Conservation (phyloP, 2,329 filamentous ascomycete genomes). For the Fusarium xylarioides region DNA sequence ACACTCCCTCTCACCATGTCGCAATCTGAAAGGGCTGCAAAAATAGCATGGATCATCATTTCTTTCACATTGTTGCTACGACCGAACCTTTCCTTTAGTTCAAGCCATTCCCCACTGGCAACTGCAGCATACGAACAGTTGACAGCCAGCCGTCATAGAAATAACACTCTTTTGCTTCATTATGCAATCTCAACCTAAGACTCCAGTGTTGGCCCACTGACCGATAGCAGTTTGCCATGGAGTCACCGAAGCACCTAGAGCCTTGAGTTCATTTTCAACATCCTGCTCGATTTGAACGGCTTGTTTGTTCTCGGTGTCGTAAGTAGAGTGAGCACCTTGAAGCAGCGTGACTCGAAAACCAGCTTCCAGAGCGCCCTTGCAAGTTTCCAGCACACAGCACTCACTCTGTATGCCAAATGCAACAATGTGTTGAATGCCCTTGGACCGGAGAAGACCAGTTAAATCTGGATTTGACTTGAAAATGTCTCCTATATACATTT, state of each 20-base stretch:
- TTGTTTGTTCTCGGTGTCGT: background rate
- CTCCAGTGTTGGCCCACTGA: background rate
- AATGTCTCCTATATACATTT: constrained; percentile 5
- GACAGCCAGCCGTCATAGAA: background rate
- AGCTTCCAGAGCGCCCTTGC: constrained; percentile 19
- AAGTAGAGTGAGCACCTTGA: constrained; percentile 23
- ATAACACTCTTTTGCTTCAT: background rate
- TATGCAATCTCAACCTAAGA: background rate
- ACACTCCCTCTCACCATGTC: background rate
- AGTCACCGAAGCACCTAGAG: background rate
- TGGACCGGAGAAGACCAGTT: background rate
- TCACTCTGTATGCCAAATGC: constrained; percentile 26
- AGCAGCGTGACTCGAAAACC: constrained; percentile 19
- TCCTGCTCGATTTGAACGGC: constrained; percentile 4
- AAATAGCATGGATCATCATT: background rate
- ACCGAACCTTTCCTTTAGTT: background rate
- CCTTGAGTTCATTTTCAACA: constrained; percentile 1
- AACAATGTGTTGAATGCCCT: constrained; percentile 10
- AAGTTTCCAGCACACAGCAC: constrained; percentile 21
- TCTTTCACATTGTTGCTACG: background rate
- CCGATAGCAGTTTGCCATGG: background rate
- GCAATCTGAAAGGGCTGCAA: no score
- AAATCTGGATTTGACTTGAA: constrained; percentile 16
- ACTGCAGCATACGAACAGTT: background rate
- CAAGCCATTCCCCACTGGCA: background rate